Evolutionary conservation across 192 early-diverging fungal species (phyloP).

Genomic region (Backusella tuberculispora): DNA sequence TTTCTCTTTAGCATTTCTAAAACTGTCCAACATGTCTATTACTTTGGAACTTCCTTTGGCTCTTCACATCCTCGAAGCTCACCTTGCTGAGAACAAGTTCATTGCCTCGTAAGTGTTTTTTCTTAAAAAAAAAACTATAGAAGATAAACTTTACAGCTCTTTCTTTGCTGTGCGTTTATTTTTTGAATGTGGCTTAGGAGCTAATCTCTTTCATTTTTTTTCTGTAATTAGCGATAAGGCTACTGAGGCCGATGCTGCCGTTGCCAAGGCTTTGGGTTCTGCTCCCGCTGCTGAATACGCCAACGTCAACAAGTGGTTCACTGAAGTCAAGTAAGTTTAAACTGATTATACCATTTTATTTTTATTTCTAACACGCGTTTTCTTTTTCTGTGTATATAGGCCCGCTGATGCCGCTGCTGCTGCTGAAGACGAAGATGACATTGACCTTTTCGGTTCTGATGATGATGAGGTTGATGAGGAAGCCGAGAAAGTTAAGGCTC

Average conservation of each 20-base stretch:
- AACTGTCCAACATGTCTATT: conserved; percentile 40
- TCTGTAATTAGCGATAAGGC: conserved; percentile 24
- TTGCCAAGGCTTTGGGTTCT: conserved; percentile 42
- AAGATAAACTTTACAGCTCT: not conserved
- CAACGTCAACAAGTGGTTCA: conserved; percentile 39
- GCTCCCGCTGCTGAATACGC: conserved; percentile 42
- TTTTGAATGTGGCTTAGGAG: conserved; percentile 9
- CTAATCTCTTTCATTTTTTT: conserved; percentile 1
- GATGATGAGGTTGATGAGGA: conserved; percentile 93
- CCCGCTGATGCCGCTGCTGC: conserved; percentile 55
- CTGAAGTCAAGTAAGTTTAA: conserved; percentile 36
- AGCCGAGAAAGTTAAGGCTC: conserved; percentile 84
- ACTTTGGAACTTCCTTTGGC: conserved; percentile 43
- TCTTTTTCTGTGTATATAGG: conserved; percentile 51
- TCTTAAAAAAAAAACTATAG: not conserved
- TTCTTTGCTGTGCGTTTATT: not conserved
- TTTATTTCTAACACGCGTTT: not conserved
- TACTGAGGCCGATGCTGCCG: conserved; percentile 34
- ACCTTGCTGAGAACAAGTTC: conserved; percentile 41
- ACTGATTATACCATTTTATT: not conserved
- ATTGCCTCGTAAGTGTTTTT: conserved; percentile 32
- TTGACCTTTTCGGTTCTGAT: conserved; percentile 95
- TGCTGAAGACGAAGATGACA: conserved; percentile 90
- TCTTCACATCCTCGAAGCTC: conserved; percentile 44
- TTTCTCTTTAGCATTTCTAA: conserved; percentile 26